phyloP scores from a whole-genome alignment of 2,329 filamentous ascomycete genomes.

The Aquanectria penicillioides region DNA sequence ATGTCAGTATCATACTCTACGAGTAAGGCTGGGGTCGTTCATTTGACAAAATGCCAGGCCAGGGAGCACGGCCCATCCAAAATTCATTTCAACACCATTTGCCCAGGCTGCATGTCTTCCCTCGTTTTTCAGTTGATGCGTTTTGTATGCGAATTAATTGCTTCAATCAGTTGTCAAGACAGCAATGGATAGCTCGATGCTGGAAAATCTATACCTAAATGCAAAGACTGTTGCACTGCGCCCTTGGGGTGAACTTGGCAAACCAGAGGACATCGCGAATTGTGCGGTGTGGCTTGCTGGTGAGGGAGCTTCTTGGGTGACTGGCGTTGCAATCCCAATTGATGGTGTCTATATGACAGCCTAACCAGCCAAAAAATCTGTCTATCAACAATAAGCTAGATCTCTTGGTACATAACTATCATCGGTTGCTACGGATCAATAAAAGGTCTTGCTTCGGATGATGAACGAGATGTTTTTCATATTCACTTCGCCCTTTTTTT shows the following conservation, averaged over 20 bases:
- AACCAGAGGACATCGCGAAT: not conserved
- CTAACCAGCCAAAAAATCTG: no score
- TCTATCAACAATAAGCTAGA: no score
- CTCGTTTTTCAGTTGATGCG: not conserved
- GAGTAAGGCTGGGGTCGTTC: not conserved
- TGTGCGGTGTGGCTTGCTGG: not conserved
- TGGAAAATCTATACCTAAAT: not conserved
- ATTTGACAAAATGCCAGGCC: not conserved
- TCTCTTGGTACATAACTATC: no score
- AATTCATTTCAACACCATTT: slow-evolving; percentile 1
- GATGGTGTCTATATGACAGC: no score
- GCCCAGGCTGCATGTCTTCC: not conserved
- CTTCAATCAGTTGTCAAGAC: not conserved
- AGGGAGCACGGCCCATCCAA: not conserved
- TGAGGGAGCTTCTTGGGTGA: not conserved
- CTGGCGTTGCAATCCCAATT: not conserved
- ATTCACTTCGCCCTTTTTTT: no score
- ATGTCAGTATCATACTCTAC: not conserved
- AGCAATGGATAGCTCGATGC: not conserved
- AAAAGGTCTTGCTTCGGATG: no score
- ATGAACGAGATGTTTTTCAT: no score
- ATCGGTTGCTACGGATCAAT: no score
- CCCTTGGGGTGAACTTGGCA: not conserved
- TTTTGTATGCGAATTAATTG: not conserved
- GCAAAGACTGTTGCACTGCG: not conserved